Base-by-base conservation (phyloP, 441 rosid species). In the Manihot esculenta region DNA sequence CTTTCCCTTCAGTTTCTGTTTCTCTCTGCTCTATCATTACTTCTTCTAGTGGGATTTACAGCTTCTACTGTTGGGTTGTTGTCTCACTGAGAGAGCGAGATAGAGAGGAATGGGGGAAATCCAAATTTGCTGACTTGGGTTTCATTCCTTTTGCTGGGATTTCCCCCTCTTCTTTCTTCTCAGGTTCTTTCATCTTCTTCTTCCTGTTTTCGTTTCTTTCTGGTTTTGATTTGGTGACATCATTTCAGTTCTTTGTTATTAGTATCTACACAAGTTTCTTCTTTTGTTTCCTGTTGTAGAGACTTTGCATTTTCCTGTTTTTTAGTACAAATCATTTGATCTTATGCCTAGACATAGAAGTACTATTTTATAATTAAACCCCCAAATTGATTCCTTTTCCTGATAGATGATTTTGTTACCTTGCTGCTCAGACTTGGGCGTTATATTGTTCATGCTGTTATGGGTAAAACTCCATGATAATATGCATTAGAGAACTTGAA, bases 131-230 rank as follows among this genome's bases (percentile, higher is more conserved):
- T 47, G 21, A 30, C 62, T 42, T 21, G 63, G 74, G 51, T 72
- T 62, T 71, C 72, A 70, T 75, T 71, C 4, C 42, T 44, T 67
- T 62, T 50, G 45, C 70, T 55, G 53, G 71, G 53, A 21, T 64
- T 45, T 69, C 62, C 76, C 73, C 76, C 71, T 77, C 68, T 79
- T 56, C 68, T 64, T 62, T 68, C 70, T 70, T 77, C 62, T 76
- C 75, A 77, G 86, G 82, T 72, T 75, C 69, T n/a, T 4, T 68
- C 70, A 18, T 50, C 62, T 57, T 74, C 41, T 30, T 54, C 56
- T 21, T 71, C 26, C 58, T 70, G 44, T 53, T 18, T 51, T 35
- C 30, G 0, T 23, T 21, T 44, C 13, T 67, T 9, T 38, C 21
- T 23, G 15, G 15, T 14, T 45, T 15, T n/a, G n/a, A n/a, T n/a